Evolutionary conservation across 1,284 basidiomycete genomes (phyloP).

Genomic region (Moesziomyces antarcticus): DNA sequence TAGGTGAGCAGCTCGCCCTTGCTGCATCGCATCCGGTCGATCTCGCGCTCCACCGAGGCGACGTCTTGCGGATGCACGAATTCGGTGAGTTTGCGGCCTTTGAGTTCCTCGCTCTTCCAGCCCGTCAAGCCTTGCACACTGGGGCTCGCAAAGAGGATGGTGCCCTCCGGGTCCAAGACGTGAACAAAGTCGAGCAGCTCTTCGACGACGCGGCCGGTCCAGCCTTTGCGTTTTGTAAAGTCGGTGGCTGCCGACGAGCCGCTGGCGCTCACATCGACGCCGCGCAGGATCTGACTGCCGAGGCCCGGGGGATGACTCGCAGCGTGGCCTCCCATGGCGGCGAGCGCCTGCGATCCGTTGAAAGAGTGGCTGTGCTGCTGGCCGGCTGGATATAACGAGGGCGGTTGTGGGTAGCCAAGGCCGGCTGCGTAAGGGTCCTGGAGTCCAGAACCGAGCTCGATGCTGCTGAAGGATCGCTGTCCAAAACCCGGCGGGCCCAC

Average conservation of each 20-base stretch:
- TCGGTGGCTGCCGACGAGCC: slow-evolving; percentile 54
- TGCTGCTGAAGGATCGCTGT: slow-evolving; percentile 28
- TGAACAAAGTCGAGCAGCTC: slow-evolving; percentile 63
- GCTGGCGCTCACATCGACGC: slow-evolving; percentile 48
- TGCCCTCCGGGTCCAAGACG: slow-evolving; percentile 55
- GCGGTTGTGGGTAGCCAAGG: slow-evolving; percentile 23
- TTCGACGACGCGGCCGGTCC: slow-evolving; percentile 58
- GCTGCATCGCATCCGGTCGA: slow-evolving; percentile 42
- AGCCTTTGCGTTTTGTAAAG: slow-evolving; percentile 63
- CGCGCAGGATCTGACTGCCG: slow-evolving; percentile 46
- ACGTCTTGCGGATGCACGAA: slow-evolving; percentile 60
- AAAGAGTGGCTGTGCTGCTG: slow-evolving; percentile 34
- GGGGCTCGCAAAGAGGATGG: slow-evolving; percentile 54
- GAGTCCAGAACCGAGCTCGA: slow-evolving; percentile 16
- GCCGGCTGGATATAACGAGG: slow-evolving; percentile 25
- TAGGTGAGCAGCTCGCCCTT: slow-evolving; percentile 54
- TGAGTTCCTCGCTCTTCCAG: slow-evolving; percentile 59
- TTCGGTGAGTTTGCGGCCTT: slow-evolving; percentile 52
- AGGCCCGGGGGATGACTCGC: slow-evolving; percentile 54
- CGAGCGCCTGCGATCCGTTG: slow-evolving; percentile 30
- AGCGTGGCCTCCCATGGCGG: slow-evolving; percentile 46
- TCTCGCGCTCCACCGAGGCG: slow-evolving; percentile 51
- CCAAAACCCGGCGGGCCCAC: slow-evolving; percentile 22
- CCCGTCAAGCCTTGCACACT: slow-evolving; percentile 54
- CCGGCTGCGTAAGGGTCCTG: slow-evolving; percentile 17